phyloP scores from a whole-genome alignment of 2,329 filamentous ascomycete species.

The Botryotinia narcissicola region DNA sequence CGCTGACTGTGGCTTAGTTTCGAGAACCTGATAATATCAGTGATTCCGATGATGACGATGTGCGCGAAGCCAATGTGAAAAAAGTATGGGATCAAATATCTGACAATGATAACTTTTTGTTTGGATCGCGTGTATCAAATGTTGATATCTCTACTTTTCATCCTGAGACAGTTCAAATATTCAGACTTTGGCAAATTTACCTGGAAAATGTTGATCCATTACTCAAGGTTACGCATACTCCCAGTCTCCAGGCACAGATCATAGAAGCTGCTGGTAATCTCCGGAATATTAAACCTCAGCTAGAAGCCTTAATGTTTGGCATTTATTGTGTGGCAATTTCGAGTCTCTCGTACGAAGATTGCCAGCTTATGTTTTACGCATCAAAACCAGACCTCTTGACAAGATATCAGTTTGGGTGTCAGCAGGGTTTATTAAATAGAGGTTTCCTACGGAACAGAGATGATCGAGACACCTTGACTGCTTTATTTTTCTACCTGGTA shows the following conservation, averaged over 20 bases:
- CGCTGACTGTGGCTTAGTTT: conserved; percentile 32
- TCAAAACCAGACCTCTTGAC: conserved; percentile 42
- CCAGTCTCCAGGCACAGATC: conserved; percentile 63
- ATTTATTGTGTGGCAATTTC: conserved; percentile 63
- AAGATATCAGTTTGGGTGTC: conserved; percentile 46
- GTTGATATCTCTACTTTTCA: conserved; percentile 50
- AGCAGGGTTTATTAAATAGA: conserved; percentile 47
- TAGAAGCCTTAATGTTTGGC: conserved; percentile 61
- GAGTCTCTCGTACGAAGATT: conserved; percentile 56
- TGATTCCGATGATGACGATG: conserved; percentile 39
- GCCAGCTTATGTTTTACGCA: conserved; percentile 41
- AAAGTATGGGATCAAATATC: conserved; percentile 47
- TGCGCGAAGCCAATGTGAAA: conserved; percentile 42
- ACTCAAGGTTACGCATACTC: conserved; percentile 69
- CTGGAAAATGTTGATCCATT: conserved; percentile 73
- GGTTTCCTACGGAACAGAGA: conserved; percentile 41
- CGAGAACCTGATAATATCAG: conserved; percentile 37
- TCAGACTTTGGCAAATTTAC: conserved; percentile 72
- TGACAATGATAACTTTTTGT: conserved; percentile 49
- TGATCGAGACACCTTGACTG: conserved; percentile 49
- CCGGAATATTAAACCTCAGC: conserved; percentile 52
- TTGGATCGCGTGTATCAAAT: conserved; percentile 45
- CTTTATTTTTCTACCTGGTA: conserved; percentile 54
- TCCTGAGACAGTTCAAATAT: conserved; percentile 60
- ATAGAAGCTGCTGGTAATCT: conserved; percentile 60